Conservation (phyloP, 2,329 filamentous ascomycete genomes). For the Hypoxylon sp. region DNA sequence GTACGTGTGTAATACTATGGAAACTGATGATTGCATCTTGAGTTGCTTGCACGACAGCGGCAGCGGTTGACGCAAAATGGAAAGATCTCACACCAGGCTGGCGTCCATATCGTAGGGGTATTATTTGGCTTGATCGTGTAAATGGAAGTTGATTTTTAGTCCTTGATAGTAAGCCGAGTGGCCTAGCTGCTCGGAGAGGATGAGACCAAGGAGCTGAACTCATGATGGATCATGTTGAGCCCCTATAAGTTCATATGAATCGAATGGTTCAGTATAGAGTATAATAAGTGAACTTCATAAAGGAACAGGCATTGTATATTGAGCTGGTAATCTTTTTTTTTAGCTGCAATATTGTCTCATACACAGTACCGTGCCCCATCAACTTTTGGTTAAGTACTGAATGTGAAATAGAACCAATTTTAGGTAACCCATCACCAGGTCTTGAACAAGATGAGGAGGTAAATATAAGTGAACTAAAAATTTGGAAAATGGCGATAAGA, state of each 20-base stretch:
- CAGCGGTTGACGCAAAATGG: constrained; percentile 55
- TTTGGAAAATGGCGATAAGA: background rate
- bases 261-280: constrained; percentile 9
- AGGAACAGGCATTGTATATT: background rate
- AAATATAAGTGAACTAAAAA: background rate
- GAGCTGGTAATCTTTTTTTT: background rate
- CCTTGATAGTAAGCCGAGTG: constrained; percentile 16
- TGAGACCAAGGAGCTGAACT: constrained; percentile 20
- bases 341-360: background rate
- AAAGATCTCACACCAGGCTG: constrained; percentile 46
- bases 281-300: constrained; percentile 7
- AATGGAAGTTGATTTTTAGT: constrained; percentile 13
- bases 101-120: background rate
- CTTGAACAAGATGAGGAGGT: background rate
- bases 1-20: constrained; percentile 61
- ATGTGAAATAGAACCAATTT: background rate
- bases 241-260: constrained; percentile 1
- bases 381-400: background rate
- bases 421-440: background rate
- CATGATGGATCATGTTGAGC: constrained; percentile 37
- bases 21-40: constrained; percentile 62
- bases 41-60: constrained; percentile 56
- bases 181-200: constrained; percentile 27
- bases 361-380: background rate
- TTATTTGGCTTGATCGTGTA: background rate